Evolutionary conservation across 331 rosid genomes (phyloP).

Genomic region (Prunus yedoensis): DNA sequence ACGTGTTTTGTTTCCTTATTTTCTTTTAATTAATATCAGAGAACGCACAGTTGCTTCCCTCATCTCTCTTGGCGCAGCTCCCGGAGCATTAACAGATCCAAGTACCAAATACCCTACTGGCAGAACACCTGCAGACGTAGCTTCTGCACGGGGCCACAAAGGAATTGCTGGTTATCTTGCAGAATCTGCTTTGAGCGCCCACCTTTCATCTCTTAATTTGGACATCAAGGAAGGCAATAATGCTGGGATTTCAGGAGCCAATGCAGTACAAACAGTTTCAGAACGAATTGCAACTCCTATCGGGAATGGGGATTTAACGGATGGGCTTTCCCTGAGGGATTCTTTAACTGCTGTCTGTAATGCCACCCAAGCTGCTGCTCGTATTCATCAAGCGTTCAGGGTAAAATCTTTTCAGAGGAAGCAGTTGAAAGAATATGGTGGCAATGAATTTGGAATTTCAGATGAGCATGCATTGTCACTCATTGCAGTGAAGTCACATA

Average conservation of each 20-base stretch:
- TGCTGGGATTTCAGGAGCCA: constrained; percentile 42
- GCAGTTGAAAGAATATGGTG: constrained; percentile 49
- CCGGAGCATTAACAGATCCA: constrained; percentile 82
- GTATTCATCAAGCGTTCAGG: constrained; percentile 79
- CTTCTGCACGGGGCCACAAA: constrained; percentile 76
- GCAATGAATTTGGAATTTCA: constrained; percentile 45
- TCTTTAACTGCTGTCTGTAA: constrained; percentile 81
- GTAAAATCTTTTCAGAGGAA: constrained; percentile 85
- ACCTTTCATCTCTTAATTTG: constrained; percentile 55
- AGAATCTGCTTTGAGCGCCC: constrained; percentile 55
- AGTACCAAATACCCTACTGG: constrained; percentile 57
- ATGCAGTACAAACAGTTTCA: constrained; percentile 43
- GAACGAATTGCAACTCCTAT: constrained; percentile 36
- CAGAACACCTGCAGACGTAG: constrained; percentile 84
- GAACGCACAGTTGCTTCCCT: constrained; percentile 73
- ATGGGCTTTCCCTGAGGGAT: constrained; percentile 68
- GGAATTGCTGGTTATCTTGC: constrained; percentile 93
- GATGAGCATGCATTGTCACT: constrained; percentile 64
- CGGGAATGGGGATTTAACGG: constrained; percentile 30
- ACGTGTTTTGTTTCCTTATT: not conserved
- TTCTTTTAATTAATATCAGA: constrained; percentile 34
- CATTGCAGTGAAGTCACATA: constrained; percentile 40
- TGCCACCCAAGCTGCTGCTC: constrained; percentile 82
- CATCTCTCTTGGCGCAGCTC: constrained; percentile 71
- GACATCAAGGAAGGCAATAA: constrained; percentile 33